phyloP scores from a whole-genome alignment of 2,329 filamentous ascomycete species.

The Sordariomycetes sp. region DNA sequence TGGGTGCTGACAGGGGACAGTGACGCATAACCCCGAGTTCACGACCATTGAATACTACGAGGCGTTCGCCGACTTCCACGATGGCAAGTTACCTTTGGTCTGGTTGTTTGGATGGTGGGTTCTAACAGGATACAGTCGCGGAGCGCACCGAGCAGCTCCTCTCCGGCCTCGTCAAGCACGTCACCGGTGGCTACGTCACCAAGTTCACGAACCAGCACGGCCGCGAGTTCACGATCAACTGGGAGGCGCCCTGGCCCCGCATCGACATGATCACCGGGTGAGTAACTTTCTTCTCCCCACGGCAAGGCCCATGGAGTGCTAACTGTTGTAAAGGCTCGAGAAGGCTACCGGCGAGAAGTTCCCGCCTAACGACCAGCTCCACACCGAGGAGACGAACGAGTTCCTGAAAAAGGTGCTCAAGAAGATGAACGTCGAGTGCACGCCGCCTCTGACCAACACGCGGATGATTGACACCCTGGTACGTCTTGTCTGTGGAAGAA shows the following conservation, averaged over 20 bases:
- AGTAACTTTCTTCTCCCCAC: slow-evolving; percentile 21
- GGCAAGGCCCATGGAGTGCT: background rate
- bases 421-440: slow-evolving; percentile 84
- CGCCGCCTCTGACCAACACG: slow-evolving; percentile 80
- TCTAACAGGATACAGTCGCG: slow-evolving; percentile 41
- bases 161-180: slow-evolving; percentile 73
- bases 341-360: slow-evolving; percentile 87
- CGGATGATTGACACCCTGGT: slow-evolving; percentile 90
- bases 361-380: slow-evolving; percentile 75
- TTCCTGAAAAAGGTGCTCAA: slow-evolving; percentile 76
- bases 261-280: slow-evolving; percentile 69
- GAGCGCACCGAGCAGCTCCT: slow-evolving; percentile 87
- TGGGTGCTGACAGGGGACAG: slow-evolving; percentile 55
- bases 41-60: slow-evolving; percentile 96
- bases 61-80: slow-evolving; percentile 85
- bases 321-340: slow-evolving; percentile 50
- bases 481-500: background rate
- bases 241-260: slow-evolving; percentile 85
- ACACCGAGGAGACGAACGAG: slow-evolving; percentile 77
- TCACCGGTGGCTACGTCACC: slow-evolving; percentile 77
- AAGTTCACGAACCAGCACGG: slow-evolving; percentile 77
- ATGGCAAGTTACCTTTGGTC: slow-evolving; percentile 34
- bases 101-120: background rate
- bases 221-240: slow-evolving; percentile 84
- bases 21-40: slow-evolving; percentile 57